Base-by-base conservation (phyloP, 352 stramenopile species). In the Pythium rishiriense region DNA sequence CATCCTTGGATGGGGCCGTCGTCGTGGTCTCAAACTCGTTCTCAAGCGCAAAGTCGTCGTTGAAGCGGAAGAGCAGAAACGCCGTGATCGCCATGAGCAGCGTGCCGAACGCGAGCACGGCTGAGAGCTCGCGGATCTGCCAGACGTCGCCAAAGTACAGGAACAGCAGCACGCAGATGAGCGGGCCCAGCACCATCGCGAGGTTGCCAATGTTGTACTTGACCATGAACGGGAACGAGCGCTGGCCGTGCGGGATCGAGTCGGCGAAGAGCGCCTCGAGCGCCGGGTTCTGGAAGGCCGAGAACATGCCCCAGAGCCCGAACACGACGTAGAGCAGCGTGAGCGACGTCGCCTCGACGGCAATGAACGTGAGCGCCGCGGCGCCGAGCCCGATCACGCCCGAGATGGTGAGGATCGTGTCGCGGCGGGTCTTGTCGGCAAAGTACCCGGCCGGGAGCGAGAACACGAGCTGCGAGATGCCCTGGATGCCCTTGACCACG, bases 401-500 rank as follows among this genome's bases (percentile, higher is more conserved):
- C 14, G 85, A 83, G 42, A 91, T 50, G 24, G 74, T 73, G 19
- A 93, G 74, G 39, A 93, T 74, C 19, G 67, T 75, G 69, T 93
- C 85, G 46, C 85, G 81, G 14, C 85, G 81, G 48, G 76, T 87
- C 47, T 72, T 75, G 50, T 93, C 82, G 21, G 79, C 81, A 45
- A 87, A 75, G 61, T 87, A 90, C 22, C 81, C 85, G 0, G 79
- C 79, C 3, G 85, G 85, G 26, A 91, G 71, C 22, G 85, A 89
- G 49, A 90, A 90, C 11, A 88, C 29, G 21, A 93, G 76, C 69
- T 93, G 85, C 45, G 83, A 79, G 70, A 93, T 88, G 61, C 85
- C 85, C 55, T 91, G 83, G 45, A 93, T 87, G 65, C 85, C 85
- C 63, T 92, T 93, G 69, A 93, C 79, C 22, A 91, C 78, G n/a